Conservation (phyloP, 2,329 filamentous ascomycete genomes). For the Madurella mycetomatis region DNA sequence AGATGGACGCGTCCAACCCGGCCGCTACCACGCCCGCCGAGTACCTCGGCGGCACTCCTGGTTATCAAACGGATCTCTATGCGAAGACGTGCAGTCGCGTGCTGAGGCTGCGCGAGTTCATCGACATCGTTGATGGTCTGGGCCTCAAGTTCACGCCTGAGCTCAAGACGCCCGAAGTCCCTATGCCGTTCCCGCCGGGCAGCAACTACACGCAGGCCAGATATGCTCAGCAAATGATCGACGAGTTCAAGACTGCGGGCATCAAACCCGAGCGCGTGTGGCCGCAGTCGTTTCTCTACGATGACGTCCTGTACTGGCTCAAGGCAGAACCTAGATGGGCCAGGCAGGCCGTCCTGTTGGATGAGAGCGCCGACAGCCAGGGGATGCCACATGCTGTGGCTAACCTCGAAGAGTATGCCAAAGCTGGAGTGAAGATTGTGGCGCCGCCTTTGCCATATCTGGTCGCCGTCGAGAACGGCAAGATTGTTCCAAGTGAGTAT, state of each 20-base stretch:
- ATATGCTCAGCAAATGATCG: slow-evolving; percentile 62
- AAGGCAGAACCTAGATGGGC: slow-evolving; percentile 56
- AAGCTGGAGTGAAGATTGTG: slow-evolving; percentile 57
- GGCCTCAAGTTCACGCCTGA: slow-evolving; percentile 63
- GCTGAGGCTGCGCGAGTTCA: slow-evolving; percentile 58
- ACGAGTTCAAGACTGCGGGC: slow-evolving; percentile 51
- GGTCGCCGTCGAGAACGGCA: slow-evolving; percentile 46
- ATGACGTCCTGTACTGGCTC: slow-evolving; percentile 64
- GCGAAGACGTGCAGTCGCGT: slow-evolving; percentile 56
- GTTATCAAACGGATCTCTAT: slow-evolving; percentile 63
- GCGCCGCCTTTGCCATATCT: slow-evolving; percentile 61
- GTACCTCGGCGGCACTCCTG: slow-evolving; percentile 55
- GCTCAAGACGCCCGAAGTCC: slow-evolving; percentile 62
- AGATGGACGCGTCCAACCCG: slow-evolving; percentile 63
- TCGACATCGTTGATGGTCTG: slow-evolving; percentile 52
- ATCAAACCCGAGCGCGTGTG: slow-evolving; percentile 53
- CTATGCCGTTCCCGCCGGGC: slow-evolving; percentile 60
- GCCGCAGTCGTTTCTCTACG: slow-evolving; percentile 62
- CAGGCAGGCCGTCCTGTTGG: slow-evolving; percentile 60
- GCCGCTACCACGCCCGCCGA: slow-evolving; percentile 53
- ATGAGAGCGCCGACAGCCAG: slow-evolving; percentile 54
- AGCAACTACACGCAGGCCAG: slow-evolving; percentile 59
- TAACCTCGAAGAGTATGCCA: slow-evolving; percentile 51
- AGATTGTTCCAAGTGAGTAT: slow-evolving; percentile 60
- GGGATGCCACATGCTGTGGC: slow-evolving; percentile 51